A percentile compares a stretch with the other conserved stretches of the same genome.
Conservation (phyloP, 208 protist genomes). For the Wallacemonas sp. region DNA sequence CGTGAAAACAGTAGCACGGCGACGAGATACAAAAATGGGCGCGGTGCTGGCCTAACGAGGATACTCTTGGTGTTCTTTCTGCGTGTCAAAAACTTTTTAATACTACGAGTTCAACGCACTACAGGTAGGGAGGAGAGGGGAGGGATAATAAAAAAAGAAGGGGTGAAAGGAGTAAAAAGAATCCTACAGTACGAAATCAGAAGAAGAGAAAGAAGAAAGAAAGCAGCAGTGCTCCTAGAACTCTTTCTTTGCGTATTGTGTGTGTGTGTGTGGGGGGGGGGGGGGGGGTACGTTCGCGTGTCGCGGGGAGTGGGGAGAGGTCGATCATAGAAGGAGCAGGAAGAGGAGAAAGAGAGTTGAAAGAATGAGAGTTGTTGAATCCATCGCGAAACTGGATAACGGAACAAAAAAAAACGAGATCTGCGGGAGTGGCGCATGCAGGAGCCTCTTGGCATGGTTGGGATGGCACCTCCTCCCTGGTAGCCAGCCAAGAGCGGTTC, state of each 20-base stretch:
- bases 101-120: not conserved
- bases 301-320: too few species aligned
- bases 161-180: conserved; percentile 1
- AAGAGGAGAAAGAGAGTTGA: not conserved
- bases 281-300: not conserved
- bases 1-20: not conserved
- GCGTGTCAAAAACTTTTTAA: too few species aligned
- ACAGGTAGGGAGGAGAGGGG: not conserved
- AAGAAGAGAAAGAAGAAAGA: conserved; percentile 8
- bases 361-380: not conserved
- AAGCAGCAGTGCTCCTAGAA: conserved; percentile 10
- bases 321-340: not conserved
- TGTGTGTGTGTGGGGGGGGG: not conserved
- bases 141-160: conserved; percentile 2
- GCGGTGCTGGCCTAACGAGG: not conserved
- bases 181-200: not conserved
- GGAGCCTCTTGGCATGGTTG: too few species aligned
- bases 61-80: not conserved
- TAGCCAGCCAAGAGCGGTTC: too few species aligned
- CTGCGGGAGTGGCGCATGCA: too few species aligned
- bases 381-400: too few species aligned
- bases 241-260: not conserved
- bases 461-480: too few species aligned
- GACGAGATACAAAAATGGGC: not conserved
- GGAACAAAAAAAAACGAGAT: too few species aligned